These are phyloP conservation scores for Onygenales sp. DNA, from an alignment of 2,329 filamentous ascomycete species.

Conservation along the genomic window DNA sequence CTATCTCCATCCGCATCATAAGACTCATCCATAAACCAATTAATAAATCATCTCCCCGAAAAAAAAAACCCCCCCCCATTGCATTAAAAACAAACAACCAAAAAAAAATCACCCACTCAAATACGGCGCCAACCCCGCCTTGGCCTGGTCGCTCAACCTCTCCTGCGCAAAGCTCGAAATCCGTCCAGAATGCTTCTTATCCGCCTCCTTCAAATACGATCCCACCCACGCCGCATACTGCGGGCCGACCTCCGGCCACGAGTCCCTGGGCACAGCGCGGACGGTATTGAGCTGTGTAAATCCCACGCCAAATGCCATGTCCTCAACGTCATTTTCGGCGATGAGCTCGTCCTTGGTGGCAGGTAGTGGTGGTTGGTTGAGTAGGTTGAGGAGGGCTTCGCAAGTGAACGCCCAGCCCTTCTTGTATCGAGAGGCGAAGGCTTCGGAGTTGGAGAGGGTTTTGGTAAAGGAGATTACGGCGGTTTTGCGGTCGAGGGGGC, in stretches of 20 bases:
- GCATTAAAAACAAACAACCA: not conserved
- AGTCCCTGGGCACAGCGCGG: conserved; percentile 62
- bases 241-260: conserved; percentile 75
- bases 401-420: conserved; percentile 91
- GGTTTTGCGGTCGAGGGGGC: conserved; percentile 83
- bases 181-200: conserved; percentile 60
- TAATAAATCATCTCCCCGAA: not conserved
- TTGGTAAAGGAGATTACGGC: conserved; percentile 91
- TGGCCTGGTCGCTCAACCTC: conserved; percentile 55
- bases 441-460: conserved; percentile 74
- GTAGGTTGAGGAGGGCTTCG: conserved; percentile 75
- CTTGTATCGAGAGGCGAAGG: conserved; percentile 71
- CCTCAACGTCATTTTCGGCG: conserved; percentile 83
- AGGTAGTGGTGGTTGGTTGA: conserved; percentile 76
- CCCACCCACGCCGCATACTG: conserved; percentile 77
- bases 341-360: conserved; percentile 66
- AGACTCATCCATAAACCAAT: not conserved
- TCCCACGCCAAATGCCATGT: conserved; percentile 86
- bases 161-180: conserved; percentile 63
- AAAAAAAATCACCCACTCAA: conserved; percentile 21
- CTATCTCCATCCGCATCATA: not conserved
- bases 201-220: conserved; percentile 65
- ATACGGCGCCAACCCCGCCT: conserved; percentile 39
- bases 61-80: not conserved
- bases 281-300: conserved; percentile 93